These are phyloP conservation scores for Xylaria palmicola DNA, from an alignment of 495 filamentous ascomycete genomes.

Conservation along the genomic window DNA sequence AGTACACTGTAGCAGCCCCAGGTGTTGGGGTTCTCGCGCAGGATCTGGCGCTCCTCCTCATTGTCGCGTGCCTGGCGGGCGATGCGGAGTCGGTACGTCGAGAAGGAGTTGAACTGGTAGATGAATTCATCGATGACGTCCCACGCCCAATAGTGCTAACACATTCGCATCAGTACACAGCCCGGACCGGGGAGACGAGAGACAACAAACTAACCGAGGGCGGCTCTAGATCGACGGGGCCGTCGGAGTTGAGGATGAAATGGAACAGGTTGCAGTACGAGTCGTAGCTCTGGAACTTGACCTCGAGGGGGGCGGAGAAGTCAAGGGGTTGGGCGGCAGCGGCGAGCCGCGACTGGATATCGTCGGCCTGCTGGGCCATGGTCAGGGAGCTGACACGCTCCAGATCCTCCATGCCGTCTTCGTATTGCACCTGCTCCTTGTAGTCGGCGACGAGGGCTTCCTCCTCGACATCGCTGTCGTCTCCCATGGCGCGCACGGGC, in stretches of 20 bases:
- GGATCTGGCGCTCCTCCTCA: conserved; percentile 83
- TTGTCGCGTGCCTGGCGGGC: conserved; percentile 76
- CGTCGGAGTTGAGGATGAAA: conserved; percentile 97
- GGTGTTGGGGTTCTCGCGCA: conserved; percentile 95
- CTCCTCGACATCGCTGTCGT: conserved; percentile 92
- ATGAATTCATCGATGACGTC: conserved; percentile 99
- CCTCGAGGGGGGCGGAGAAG: conserved; percentile 88
- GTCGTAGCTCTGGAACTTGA: conserved; percentile 97
- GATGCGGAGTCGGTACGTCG: conserved; percentile 87
- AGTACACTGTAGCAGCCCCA: conserved; percentile 99
- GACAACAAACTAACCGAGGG: conserved; percentile 70
- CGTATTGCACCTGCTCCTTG: conserved; percentile 89
- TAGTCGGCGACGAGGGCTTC: conserved; percentile 92
- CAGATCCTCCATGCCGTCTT: conserved; percentile 77
- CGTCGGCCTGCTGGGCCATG: conserved; percentile 60
- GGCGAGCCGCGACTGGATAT: conserved; percentile 86
- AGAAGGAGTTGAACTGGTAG: conserved; percentile 99
- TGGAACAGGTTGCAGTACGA: conserved; percentile 99
- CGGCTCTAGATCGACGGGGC: conserved; percentile 92
- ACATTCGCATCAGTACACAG: conserved; percentile 20
- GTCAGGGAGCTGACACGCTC: conserved; percentile 57
- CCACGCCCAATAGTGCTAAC: conserved; percentile 98
- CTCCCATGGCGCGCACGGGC: conserved; percentile 57
- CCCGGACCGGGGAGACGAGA: not conserved
- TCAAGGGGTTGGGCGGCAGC: conserved; percentile 93